Evolutionary conservation across 495 filamentous ascomycete genomes (phyloP).

Genomic region (Tuber calosporum): DNA sequence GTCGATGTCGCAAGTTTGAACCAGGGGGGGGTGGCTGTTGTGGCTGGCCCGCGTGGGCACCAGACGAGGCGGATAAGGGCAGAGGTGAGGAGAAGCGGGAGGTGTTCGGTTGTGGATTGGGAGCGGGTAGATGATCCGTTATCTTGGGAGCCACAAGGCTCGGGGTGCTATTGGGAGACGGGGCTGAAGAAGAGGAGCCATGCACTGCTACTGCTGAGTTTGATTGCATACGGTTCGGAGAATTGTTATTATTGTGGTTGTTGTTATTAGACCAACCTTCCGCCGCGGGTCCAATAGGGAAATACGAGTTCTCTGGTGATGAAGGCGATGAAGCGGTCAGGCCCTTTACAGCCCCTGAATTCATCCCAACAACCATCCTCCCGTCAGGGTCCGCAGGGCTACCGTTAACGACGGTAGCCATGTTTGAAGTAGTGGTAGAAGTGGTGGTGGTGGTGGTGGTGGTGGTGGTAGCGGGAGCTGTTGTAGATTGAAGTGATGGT

Average conservation of each 20-base stretch:
- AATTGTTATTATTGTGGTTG: slow-evolving; percentile 14
- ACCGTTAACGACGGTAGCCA: slow-evolving; percentile 14
- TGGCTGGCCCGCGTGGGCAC: slow-evolving; percentile 16
- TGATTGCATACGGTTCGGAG: slow-evolving; percentile 23
- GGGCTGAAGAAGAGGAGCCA: slow-evolving; percentile 17
- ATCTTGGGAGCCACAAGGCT: slow-evolving; percentile 17
- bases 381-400: slow-evolving; percentile 24
- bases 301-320: slow-evolving; percentile 32
- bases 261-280: slow-evolving; percentile 20
- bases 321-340: slow-evolving; percentile 13
- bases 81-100: slow-evolving; percentile 30
- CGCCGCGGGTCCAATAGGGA: slow-evolving; percentile 19
- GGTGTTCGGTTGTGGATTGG: slow-evolving; percentile 21
- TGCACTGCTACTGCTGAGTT: slow-evolving; percentile 10
- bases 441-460: slow-evolving; percentile 9
- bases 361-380: slow-evolving; percentile 19
- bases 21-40: slow-evolving; percentile 24
- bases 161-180: slow-evolving; percentile 18
- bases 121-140: slow-evolving; percentile 21
- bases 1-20: slow-evolving; percentile 54
- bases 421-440: slow-evolving; percentile 18
- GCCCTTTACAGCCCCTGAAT: slow-evolving; percentile 21
- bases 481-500: slow-evolving; percentile 20
- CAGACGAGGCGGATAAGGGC: slow-evolving; percentile 16
- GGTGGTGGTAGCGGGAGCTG: slow-evolving; percentile 10